phyloP scores from a whole-genome alignment of 2,329 filamentous ascomycete species.

The Epichloe hybrida region DNA sequence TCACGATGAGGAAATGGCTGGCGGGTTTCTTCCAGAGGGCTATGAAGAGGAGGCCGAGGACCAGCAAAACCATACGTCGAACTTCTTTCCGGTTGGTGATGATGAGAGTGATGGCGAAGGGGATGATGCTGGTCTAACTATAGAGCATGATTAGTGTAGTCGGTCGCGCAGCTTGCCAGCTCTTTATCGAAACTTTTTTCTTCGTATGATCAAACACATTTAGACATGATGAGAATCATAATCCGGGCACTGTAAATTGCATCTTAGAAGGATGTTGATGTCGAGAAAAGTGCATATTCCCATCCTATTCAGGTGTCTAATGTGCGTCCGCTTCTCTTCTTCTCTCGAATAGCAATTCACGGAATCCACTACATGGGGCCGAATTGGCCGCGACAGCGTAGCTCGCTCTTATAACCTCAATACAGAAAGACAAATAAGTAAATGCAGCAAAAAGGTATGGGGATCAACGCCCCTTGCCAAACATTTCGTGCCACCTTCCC shows the following conservation, averaged over 20 bases:
- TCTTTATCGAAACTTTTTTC: neutral
- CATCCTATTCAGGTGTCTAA: no score
- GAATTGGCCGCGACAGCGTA: no score
- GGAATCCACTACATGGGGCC: no score
- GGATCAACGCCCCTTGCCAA: constrained; percentile 29
- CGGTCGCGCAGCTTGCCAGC: neutral
- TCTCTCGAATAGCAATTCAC: no score
- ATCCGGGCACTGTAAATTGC: neutral
- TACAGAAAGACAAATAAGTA: no score
- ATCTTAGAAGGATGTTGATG: neutral
- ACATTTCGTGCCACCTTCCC: constrained; percentile 49
- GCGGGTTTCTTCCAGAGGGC: constrained; percentile 47
- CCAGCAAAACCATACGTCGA: constrained; percentile 23
- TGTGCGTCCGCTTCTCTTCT: no score
- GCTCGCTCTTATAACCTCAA: no score
- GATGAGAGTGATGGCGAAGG: constrained; percentile 27
- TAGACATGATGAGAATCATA: no score
- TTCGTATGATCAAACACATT: no score
- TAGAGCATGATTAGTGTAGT: constrained; percentile 15
- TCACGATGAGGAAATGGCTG: constrained; percentile 39
- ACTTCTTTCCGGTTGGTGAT: constrained; percentile 34
- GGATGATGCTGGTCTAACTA: constrained; percentile 19
- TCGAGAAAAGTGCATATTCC: no score
- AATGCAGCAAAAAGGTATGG: neutral
- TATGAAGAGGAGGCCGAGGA: constrained; percentile 34